Evolutionary conservation across 1,284 basidiomycete species (phyloP), one percentile per base, ranked within the genome.

Genomic region (Pulveroboletus ridleyi): DNA sequence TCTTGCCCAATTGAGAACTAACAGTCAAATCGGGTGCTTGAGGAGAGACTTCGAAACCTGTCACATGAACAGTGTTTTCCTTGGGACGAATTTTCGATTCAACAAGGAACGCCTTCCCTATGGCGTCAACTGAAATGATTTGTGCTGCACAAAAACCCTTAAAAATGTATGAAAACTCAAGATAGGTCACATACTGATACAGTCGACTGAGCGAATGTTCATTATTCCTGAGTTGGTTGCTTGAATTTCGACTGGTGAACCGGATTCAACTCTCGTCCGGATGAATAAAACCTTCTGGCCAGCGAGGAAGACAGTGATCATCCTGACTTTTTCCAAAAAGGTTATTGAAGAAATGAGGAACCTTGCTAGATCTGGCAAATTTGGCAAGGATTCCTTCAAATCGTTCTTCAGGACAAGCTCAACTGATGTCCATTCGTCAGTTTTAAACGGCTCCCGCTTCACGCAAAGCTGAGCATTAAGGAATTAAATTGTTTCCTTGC

Each of bases 291-390:
- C 13, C 23, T 17, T 8, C 23, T 23, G 5, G 25, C 15, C 49
- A 52, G 49, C 49, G 15, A 52, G 49, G 15, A 52, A 52, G 23
- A 52, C 49, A 25, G 49, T 52, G 49, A 52, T 52, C 17, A 23
- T 52, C 15, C 25, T 52, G 49, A 52, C 49, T 25, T 52, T 52
- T 25, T 52, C 49, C 49, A 52, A 25, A 23, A 52, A 52, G 23
- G 49, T 52, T 52, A 52, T 52, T 17, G 49, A 52, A 9, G 49
- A 52, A n/a, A 52, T 52, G 49, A 52, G 49, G 49, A 52, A 25
- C 49, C 49, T 52, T 52, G 49, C 49, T 25, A 52, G 10, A 25
- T 52, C 49, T 17, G 49, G 49, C 23, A 25, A 23, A 25, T 52
- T 23, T 52, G 49, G 49, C 49, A 52, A 23, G 49, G 23, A 15